phyloP scores from a whole-genome alignment of 257 asterid genomes.

The Voacanga thouarsii region DNA sequence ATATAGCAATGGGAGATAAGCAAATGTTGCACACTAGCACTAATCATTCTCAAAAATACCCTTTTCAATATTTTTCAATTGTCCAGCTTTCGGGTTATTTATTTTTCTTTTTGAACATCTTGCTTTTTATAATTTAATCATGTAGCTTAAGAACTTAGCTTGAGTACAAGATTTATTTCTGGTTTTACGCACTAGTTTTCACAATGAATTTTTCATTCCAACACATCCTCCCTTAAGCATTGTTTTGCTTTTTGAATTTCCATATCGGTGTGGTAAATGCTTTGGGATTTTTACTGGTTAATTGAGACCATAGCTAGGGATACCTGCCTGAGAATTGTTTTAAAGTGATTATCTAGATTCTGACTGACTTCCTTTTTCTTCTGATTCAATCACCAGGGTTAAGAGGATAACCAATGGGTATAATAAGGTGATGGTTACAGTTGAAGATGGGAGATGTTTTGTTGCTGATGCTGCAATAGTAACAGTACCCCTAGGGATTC shows the following conservation, averaged over 20 bases:
- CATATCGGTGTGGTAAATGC: not conserved
- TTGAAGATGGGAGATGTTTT: slow-evolving; percentile 72
- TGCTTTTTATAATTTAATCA: not conserved
- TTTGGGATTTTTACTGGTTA: not conserved
- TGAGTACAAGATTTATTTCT: too few relatives aligned
- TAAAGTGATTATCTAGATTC: not conserved
- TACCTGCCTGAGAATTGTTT: not conserved
- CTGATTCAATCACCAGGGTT: slow-evolving; percentile 48
- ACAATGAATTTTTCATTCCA: too few relatives aligned
- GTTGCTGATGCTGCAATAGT: slow-evolving; percentile 85
- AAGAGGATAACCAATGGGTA: slow-evolving; percentile 57
- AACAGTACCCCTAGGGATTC: slow-evolving; percentile 89
- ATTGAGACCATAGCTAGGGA: not conserved
- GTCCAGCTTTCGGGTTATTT: not conserved
- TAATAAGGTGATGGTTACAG: slow-evolving; percentile 62
- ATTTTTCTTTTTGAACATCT: not conserved
- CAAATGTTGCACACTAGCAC: not conserved
- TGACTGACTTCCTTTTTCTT: not conserved
- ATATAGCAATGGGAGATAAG: too few relatives aligned
- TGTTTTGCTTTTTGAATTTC: not conserved
- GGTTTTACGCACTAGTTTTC: too few relatives aligned
- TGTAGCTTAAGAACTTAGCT: too few relatives aligned
- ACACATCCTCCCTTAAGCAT: not conserved
- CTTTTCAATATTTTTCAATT: not conserved
- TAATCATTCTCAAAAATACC: not conserved